Conservation (phyloP, 1,139 yeast species). For the Candida sanyaensis region DNA sequence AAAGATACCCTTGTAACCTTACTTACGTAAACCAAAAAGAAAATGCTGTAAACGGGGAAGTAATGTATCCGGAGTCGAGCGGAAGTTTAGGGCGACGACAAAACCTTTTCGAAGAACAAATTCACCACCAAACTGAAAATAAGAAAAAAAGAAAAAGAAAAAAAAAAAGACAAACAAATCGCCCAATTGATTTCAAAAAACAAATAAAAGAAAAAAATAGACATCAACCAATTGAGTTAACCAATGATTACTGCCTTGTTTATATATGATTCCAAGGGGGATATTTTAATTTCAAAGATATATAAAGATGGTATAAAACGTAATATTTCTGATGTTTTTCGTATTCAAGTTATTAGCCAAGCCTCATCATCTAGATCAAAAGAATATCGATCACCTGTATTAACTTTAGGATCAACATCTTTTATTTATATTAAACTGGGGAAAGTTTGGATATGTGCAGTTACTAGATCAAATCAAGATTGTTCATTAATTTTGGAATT, state of each 20-base stretch:
- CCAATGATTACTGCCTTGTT: constrained; percentile 78
- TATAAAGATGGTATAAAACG: constrained; percentile 66
- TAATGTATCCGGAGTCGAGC: no score
- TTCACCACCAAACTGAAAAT: no score
- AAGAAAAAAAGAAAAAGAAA: neutral
- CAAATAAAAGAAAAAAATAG: neutral
- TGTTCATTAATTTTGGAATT: constrained; percentile 81
- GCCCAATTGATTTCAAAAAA: neutral
- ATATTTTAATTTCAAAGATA: constrained; percentile 75
- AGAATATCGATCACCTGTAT: constrained; percentile 71
- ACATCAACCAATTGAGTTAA: neutral
- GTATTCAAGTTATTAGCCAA: constrained; percentile 81
- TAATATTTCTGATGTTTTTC: constrained; percentile 84
- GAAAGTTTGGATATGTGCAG: constrained; percentile 79
- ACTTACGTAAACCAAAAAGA: no score
- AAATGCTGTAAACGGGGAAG: no score
- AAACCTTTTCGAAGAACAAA: no score
- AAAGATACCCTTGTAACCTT: no score
- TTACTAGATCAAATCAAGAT: constrained; percentile 85
- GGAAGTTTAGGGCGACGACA: no score
- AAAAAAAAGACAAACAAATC: neutral
- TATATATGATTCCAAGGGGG: constrained; percentile 75
- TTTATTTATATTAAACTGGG: constrained; percentile 77
- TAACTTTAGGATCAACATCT: constrained; percentile 91
- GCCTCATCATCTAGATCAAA: constrained; percentile 17